A percentile compares a stretch with the other conserved stretches of the same genome.
Evolutionary conservation across 2,329 filamentous ascomycete species (phyloP).

Genomic region (Fonsecaea pedrosoi): DNA sequence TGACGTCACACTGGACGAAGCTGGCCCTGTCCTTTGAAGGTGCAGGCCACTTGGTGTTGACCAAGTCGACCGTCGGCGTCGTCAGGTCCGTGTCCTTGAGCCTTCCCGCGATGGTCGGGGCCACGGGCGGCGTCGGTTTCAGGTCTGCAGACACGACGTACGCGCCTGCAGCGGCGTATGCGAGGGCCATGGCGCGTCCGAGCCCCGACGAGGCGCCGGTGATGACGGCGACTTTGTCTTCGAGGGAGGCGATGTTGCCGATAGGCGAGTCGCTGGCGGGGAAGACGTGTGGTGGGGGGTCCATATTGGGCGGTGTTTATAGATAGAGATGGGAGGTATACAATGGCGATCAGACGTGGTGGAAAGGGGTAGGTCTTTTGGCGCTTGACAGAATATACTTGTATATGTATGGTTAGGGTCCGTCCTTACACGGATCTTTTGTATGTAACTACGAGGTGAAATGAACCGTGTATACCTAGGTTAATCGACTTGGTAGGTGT

Average conservation of each 20-base stretch:
- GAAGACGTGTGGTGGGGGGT: neutral
- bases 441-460: too few species aligned
- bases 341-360: too few species aligned
- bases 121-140: slow-evolving; percentile 21
- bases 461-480: too few species aligned
- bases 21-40: slow-evolving; percentile 7
- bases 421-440: too few species aligned
- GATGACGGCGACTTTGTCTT: slow-evolving; percentile 51
- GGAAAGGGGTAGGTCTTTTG: too few species aligned
- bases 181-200: slow-evolving; percentile 55
- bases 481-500: too few species aligned
- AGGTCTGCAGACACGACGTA: slow-evolving; percentile 54
- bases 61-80: slow-evolving; percentile 37
- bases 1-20: slow-evolving; percentile 35
- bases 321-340: too few species aligned
- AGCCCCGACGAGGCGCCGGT: slow-evolving; percentile 57
- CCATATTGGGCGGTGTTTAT: neutral
- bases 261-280: slow-evolving; percentile 5
- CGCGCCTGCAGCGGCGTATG: slow-evolving; percentile 52
- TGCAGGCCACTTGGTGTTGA: slow-evolving; percentile 32
- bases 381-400: too few species aligned
- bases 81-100: slow-evolving; percentile 35
- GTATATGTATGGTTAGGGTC: too few species aligned
- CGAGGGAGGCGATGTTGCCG: slow-evolving; percentile 31
- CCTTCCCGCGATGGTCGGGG: slow-evolving; percentile 39